These are phyloP conservation scores for Priceomyces castillae DNA, from an alignment of 805 yeast genomes.

Conservation along the genomic window DNA sequence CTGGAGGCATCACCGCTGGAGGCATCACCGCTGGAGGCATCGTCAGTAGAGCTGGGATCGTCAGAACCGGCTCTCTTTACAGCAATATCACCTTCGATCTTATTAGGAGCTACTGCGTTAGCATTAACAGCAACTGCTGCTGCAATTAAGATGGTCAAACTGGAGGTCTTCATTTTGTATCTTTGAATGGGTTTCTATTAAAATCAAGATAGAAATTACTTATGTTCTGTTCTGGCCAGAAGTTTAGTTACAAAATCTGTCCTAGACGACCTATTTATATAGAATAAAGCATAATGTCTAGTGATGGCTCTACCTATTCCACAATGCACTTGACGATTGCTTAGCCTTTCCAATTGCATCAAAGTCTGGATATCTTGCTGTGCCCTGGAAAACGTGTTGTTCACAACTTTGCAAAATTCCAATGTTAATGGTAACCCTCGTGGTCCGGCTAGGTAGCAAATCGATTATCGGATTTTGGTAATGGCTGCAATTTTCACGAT, in stretches of 20 bases:
- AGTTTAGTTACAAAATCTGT: too few species aligned
- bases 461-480: neutral
- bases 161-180: conserved; percentile 10
- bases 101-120: conserved; percentile 4
- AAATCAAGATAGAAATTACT: too few species aligned
- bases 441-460: conserved; percentile 2
- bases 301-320: neutral
- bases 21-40: conserved; percentile 4
- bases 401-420: neutral
- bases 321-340: neutral
- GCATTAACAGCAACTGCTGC: conserved; percentile 14
- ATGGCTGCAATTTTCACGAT: conserved; percentile 1
- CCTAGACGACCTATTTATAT: neutral
- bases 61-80: conserved; percentile 6
- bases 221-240: too few species aligned
- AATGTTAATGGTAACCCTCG: neutral
- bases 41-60: conserved; percentile 3
- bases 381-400: conserved; percentile 3
- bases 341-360: neutral
- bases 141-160: conserved; percentile 12
- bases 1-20: conserved; percentile 5
- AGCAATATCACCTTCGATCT: neutral
- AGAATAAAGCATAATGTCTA: neutral
- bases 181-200: neutral
- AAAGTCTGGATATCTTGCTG: neutral